These are phyloP conservation scores for Didymella arachidicola DNA, from an alignment of 2,329 filamentous ascomycete genomes.

Conservation along the genomic window DNA sequence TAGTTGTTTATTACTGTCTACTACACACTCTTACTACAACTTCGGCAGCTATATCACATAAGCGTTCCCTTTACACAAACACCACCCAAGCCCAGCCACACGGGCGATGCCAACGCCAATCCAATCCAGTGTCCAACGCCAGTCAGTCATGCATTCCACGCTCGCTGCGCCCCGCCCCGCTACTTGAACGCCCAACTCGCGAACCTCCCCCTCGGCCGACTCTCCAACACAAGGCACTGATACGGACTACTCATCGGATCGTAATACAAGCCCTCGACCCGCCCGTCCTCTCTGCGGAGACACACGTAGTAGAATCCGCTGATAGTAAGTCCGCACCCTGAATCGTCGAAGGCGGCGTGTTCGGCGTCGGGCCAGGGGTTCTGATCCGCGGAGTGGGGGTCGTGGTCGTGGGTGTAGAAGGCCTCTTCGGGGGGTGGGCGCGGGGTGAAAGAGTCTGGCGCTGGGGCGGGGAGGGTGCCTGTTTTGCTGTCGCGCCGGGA, in stretches of 20 bases:
- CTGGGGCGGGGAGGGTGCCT: too few relatives aligned
- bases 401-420: constrained; percentile 7
- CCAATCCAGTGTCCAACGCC: too few relatives aligned
- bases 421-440: not conserved
- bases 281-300: constrained; percentile 56
- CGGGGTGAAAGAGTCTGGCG: too few relatives aligned
- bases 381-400: too few relatives aligned
- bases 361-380: constrained; percentile 29
- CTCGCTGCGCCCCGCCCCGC: too few relatives aligned
- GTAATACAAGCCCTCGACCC: constrained; percentile 61
- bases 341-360: constrained; percentile 42
- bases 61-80: too few relatives aligned
- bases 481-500: constrained; percentile 7
- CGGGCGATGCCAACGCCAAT: too few relatives aligned
- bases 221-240: constrained; percentile 59
- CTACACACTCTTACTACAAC: too few relatives aligned
- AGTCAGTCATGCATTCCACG: too few relatives aligned
- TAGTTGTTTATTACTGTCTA: too few relatives aligned
- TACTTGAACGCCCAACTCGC: constrained; percentile 49
- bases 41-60: too few relatives aligned
- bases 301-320: constrained; percentile 64
- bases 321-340: constrained; percentile 59
- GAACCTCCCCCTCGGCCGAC: constrained; percentile 45
- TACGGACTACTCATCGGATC: constrained; percentile 63
- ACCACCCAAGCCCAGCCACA: too few relatives aligned